A percentile compares a stretch with the other conserved stretches of the same genome.
Conservation (phyloP, 306 rosid genomes). For the Cicer yamashitae region DNA sequence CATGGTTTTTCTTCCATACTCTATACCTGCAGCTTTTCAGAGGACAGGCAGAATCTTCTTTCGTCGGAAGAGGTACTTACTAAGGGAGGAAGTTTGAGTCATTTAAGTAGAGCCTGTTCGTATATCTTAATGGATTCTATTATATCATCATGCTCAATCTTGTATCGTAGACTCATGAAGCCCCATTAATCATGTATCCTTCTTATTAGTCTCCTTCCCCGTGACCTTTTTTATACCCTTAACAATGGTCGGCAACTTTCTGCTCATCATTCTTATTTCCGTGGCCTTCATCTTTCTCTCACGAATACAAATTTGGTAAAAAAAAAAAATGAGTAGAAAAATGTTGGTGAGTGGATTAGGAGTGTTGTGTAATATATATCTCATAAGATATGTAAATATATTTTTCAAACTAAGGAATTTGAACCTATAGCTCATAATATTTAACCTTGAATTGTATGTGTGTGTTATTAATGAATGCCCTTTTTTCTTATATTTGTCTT, state of each 20-base stretch:
- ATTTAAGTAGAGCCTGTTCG: conserved; percentile 9
- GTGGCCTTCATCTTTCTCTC: not conserved
- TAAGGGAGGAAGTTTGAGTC: conserved; percentile 13
- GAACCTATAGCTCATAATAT: conserved; percentile 14
- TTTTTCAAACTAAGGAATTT: not conserved
- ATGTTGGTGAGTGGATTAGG: not conserved
- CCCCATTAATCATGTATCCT: conserved; percentile 4
- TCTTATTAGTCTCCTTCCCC: not conserved
- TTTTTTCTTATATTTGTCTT: conserved; percentile 11
- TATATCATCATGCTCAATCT: not conserved
- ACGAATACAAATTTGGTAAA: not conserved
- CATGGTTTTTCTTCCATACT: conserved; percentile 1
- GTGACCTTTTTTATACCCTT: conserved; percentile 5
- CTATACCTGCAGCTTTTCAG: not conserved
- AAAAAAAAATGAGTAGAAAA: not conserved
- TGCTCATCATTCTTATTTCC: not conserved
- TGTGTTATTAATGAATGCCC: conserved; percentile 16
- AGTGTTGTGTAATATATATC: not conserved
- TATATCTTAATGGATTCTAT: conserved; percentile 10
- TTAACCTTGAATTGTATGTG: conserved; percentile 28
- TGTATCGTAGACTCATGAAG: conserved; percentile 9
- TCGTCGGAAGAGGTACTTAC: not conserved
- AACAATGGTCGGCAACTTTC: not conserved
- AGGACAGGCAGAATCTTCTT: conserved; percentile 12
- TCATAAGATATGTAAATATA: not conserved